Base-by-base conservation (phyloP, 1,284 basidiomycete species). In the Ustilago xerochloae region DNA sequence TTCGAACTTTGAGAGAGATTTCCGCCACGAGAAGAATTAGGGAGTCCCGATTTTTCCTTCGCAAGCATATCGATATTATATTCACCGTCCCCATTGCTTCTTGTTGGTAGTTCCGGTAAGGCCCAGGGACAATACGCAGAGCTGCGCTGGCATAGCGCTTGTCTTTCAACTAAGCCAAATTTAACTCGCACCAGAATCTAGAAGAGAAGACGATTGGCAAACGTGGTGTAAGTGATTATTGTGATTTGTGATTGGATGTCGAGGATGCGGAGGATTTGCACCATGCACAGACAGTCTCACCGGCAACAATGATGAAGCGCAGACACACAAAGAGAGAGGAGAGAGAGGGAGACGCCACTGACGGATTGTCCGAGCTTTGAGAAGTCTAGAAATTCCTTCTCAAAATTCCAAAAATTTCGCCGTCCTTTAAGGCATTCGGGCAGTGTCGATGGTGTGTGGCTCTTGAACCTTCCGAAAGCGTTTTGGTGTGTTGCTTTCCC, bases 381-480 rank as follows among this genome's bases (percentile, higher is more conserved):
- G 13, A 43, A n/a, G 22, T 43, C 41, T 43, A 43, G 41, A 26
- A 43, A 43, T 43, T 43, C 41, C 41, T 43, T 43, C 38, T 41
- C 38, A 29, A 28, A 30, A 29, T 28, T 41, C 36, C 20, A 24
- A 32, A 38, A 24, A 48, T 36, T 56, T 63, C 47, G n/a, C n/a
- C n/a, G n/a, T n/a, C n/a, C n/a, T n/a, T n/a, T n/a, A 47, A 52
- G 46, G 53, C 52, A 45, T 13, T 35, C 26, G 53, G 47, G 20
- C 53, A 55, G 53, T 47, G 53, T 54, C 12, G 28, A 4, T 20
- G 32, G 8, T 26, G n/a, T n/a, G 22, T 43, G 20, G 56, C 39
- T 51, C 41, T 35, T 53, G n/a, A 41, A 9, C n/a, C 36, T 46
- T 58, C 56, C 56, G 45, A 47, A 46, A 56, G 43, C 54, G 32